These are phyloP conservation scores for Lomentospora prolificans DNA, from an alignment of 2,329 filamentous ascomycete species.

Conservation along the genomic window DNA sequence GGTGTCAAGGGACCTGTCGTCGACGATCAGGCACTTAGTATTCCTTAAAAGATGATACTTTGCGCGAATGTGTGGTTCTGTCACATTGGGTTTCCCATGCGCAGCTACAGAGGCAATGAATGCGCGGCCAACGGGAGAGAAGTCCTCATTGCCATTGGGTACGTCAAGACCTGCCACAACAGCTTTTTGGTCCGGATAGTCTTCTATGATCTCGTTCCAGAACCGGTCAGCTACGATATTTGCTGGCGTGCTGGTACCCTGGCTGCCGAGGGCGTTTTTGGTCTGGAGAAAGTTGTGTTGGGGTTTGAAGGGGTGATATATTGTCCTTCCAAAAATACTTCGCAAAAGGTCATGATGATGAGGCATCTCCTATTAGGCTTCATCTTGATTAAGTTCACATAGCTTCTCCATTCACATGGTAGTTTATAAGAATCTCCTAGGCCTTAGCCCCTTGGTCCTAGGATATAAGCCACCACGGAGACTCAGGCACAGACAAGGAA, in stretches of 20 bases:
- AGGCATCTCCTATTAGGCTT: background rate
- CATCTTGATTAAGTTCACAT: background rate
- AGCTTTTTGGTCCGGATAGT: background rate
- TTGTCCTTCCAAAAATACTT: background rate
- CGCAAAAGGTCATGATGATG: background rate
- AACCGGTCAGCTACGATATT: background rate
- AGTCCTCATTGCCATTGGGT: background rate
- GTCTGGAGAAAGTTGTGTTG: no score
- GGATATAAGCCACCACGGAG: slow-evolving; percentile 51
- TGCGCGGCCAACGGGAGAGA: background rate
- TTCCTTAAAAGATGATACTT: background rate
- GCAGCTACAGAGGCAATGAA: background rate
- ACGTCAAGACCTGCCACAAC: background rate
- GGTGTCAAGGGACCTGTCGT: background rate
- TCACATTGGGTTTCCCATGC: background rate
- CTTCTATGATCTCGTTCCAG: background rate
- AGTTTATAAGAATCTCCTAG: slow-evolving; percentile 42
- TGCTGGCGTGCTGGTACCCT: slow-evolving; percentile 13
- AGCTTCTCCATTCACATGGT: slow-evolving; percentile 46
- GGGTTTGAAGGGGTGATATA: no score
- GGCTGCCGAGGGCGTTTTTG: slow-evolving; percentile 19
- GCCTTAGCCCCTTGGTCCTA: slow-evolving; percentile 43
- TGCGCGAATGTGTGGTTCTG: background rate
- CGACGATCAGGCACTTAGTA: background rate
- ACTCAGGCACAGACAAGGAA: slow-evolving; percentile 48